Conservation (phyloP, 1,139 yeast genomes). For the Sugiyamaella paludigena region DNA sequence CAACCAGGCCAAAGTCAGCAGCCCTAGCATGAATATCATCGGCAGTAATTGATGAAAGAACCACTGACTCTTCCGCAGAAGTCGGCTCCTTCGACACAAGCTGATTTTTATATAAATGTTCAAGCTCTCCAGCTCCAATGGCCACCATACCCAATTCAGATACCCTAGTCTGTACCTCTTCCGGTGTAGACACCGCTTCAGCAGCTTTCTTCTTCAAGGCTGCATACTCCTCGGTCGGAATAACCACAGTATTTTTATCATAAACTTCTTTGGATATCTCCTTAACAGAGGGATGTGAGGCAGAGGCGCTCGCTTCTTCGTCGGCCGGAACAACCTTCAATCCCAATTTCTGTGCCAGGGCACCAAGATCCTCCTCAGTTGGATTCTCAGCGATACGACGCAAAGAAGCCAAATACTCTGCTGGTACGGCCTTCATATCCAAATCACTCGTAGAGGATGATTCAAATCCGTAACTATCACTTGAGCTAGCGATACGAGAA, state of each 20-base stretch:
- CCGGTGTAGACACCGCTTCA: slow-evolving; percentile 17
- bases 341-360: slow-evolving; percentile 33
- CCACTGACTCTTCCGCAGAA: slow-evolving; percentile 5
- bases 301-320: background rate
- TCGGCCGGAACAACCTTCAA: slow-evolving; percentile 21
- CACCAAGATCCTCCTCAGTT: slow-evolving; percentile 32
- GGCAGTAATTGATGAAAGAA: slow-evolving; percentile 15
- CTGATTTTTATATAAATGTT: background rate
- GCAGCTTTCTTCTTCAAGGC: slow-evolving; percentile 8
- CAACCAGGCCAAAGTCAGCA: slow-evolving; percentile 25
- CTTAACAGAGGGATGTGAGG: slow-evolving; percentile 4
- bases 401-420: slow-evolving; percentile 35
- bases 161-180: slow-evolving; percentile 27
- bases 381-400: slow-evolving; percentile 38
- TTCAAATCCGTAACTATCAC: slow-evolving; percentile 9
- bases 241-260: slow-evolving; percentile 2
- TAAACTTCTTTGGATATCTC: slow-evolving; percentile 5
- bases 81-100: slow-evolving; percentile 6
- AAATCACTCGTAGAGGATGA: slow-evolving; percentile 17
- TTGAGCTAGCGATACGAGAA: slow-evolving; percentile 1
- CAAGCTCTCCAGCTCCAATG: slow-evolving; percentile 25
- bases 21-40: slow-evolving; percentile 29
- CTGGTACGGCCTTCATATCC: slow-evolving; percentile 38
- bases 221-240: slow-evolving; percentile 4
- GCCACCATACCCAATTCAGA: slow-evolving; percentile 32